A percentile compares a stretch with the other conserved stretches of the same genome.
phyloP scores from a whole-genome alignment of 306 rosid species.

The Cyclanthera cordifolia region DNA sequence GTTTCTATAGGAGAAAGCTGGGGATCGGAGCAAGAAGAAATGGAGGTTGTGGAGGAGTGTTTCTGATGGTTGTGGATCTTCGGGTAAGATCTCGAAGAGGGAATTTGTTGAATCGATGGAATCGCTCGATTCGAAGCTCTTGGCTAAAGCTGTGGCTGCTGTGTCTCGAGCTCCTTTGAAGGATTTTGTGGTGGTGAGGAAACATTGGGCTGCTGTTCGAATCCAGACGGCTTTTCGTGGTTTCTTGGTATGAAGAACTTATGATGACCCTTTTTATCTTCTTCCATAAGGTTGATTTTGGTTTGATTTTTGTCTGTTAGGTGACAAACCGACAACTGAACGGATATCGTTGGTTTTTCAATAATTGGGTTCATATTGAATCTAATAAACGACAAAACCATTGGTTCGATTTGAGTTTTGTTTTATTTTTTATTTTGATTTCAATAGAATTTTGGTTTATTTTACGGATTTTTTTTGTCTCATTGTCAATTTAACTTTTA shows the following conservation, averaged over 20 bases:
- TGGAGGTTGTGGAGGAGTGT: constrained; percentile 80
- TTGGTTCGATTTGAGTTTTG: too few relatives aligned
- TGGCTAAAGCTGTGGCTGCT: constrained; percentile 58
- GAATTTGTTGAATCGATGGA: constrained; percentile 16
- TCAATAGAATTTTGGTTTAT: too few relatives aligned
- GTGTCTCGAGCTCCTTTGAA: constrained; percentile 61
- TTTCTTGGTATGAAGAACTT: constrained; percentile 37
- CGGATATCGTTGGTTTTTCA: too few relatives aligned
- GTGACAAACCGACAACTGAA: too few relatives aligned
- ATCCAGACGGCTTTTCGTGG: constrained; percentile 70
- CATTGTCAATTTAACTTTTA: too few relatives aligned
- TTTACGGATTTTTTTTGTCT: too few relatives aligned
- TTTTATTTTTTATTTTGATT: too few relatives aligned
- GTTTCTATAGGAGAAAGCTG: constrained; percentile 34
- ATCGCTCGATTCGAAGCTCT: constrained; percentile 33
- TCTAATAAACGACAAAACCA: too few relatives aligned
- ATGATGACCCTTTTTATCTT: background rate
- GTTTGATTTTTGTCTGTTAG: too few relatives aligned
- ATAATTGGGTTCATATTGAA: too few relatives aligned
- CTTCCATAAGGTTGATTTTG: background rate
- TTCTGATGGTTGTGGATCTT: constrained; percentile 42
- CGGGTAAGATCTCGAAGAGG: constrained; percentile 28
- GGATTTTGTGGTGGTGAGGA: constrained; percentile 45
- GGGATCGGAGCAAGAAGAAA: constrained; percentile 53
- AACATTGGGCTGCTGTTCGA: constrained; percentile 72